Base-by-base conservation (phyloP, 164 flowering plant species). In the Echeveria elegans region DNA sequence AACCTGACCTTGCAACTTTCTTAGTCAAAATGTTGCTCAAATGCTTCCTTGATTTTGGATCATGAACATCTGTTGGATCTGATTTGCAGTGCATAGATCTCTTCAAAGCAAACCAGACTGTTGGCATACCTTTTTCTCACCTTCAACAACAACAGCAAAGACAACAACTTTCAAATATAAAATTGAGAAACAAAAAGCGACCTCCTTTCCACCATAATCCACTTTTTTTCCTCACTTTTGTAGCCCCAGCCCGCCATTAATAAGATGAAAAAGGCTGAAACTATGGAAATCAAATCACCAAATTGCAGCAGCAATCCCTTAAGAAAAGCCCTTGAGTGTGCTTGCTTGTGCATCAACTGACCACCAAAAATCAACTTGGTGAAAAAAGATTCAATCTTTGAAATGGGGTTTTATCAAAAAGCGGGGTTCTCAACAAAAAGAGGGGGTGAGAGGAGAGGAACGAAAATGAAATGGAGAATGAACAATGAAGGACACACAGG, bases 91-190 rank as follows among this genome's bases (percentile, higher is more conserved):
- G 87, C 32, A 93, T 79, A 19, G 97, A 83, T 64, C 70, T 90
- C 81, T 86, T 90, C 72, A 93, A 68, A 52, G 90, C 77, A 70
- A 88, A 83, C 98, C 98, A 93, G 69, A 90, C 96, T 70, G 89
- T 88, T 69, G 97, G 88, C 89, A 85, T 88, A 34, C 73, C 72
- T 74, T 60, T 63, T 58, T 52, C 45, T 52, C 66, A 48, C 65
- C 69, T 61, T 12, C 74, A 66, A n/a, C 65, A 26, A 36, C 15
- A 12, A 36, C 9, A 5, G n/a, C n/a, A n/a, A n/a, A n/a, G n/a
- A 5, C 38, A 36, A 36, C 38, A 36, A 36, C 9, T 67, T 63
- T 73, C 70, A 71, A 58, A 69, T 16, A 30, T 32, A 2, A 52
- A 52, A 21, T 52, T 52, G 28, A 21, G 10, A 7, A 21, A 8